These are phyloP conservation scores for Sugiyamaella lignohabitans DNA, from an alignment of 805 yeast species.

Conservation along the genomic window DNA sequence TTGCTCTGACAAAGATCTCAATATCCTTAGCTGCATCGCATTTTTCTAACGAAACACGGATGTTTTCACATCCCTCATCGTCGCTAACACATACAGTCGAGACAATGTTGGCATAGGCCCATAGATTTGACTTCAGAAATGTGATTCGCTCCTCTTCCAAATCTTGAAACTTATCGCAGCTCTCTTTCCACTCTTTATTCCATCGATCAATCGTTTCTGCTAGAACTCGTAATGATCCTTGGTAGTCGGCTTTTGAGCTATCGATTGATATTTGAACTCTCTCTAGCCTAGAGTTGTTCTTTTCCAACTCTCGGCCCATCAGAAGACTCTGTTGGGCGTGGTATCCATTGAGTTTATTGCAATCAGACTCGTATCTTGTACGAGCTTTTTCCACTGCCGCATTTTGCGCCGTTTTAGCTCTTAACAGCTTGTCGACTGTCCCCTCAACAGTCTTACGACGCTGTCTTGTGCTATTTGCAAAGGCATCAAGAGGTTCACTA, in stretches of 20 bases:
- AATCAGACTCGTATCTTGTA: constrained; percentile 50
- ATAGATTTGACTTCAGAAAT: constrained; percentile 60
- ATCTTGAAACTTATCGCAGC: constrained; percentile 56
- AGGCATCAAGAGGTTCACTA: constrained; percentile 47
- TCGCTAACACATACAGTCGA: constrained; percentile 73
- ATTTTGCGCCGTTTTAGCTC: constrained; percentile 38
- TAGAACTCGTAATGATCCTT: constrained; percentile 44
- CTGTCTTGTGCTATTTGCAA: constrained; percentile 45
- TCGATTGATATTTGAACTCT: constrained; percentile 41
- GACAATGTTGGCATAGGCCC: constrained; percentile 70
- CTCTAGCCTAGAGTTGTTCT: constrained; percentile 48
- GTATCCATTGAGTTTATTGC: constrained; percentile 51
- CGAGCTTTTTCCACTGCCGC: constrained; percentile 31
- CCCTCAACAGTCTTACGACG: constrained; percentile 51
- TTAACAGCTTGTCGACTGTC: constrained; percentile 49
- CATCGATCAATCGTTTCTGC: constrained; percentile 56
- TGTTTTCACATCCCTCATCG: constrained; percentile 68
- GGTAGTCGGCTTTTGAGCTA: constrained; percentile 49
- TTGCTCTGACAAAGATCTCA: constrained; percentile 43
- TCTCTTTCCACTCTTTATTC: constrained; percentile 63
- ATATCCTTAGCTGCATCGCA: constrained; percentile 60
- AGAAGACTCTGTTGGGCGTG: constrained; percentile 59
- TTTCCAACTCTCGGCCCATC: constrained; percentile 67
- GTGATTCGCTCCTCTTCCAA: constrained; percentile 70
- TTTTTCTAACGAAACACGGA: constrained; percentile 60